phyloP scores from a whole-genome alignment of 352 stramenopile species.

The Phytopythium boreale region DNA sequence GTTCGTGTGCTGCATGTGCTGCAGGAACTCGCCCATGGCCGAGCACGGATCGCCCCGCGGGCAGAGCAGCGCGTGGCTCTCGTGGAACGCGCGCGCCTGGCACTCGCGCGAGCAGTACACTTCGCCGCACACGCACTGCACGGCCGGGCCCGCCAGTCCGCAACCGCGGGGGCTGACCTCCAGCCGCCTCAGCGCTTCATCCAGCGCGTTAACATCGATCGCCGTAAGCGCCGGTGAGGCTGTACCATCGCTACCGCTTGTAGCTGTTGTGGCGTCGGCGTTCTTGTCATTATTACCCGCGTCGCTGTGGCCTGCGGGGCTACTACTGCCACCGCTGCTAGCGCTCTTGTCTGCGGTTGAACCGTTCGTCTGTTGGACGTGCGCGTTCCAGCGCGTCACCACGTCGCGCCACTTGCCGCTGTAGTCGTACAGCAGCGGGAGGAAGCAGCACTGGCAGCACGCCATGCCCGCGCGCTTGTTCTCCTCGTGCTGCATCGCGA shows the following conservation, averaged over 20 bases:
- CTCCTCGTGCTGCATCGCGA: constrained; percentile 69
- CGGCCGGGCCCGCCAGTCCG: constrained; percentile 33
- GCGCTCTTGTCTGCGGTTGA: too few relatives aligned
- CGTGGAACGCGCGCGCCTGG: constrained; percentile 55
- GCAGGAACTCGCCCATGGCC: constrained; percentile 59
- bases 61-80: constrained; percentile 81
- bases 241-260: background rate
- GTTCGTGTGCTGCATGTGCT: constrained; percentile 84
- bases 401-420: constrained; percentile 45
- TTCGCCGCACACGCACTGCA: constrained; percentile 65
- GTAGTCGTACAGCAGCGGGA: constrained; percentile 55
- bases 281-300: background rate
- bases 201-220: constrained; percentile 31
- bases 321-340: too few relatives aligned
- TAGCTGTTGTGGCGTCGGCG: background rate
- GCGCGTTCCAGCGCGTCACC: constrained; percentile 14
- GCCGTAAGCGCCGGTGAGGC: background rate
- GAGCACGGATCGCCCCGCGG: constrained; percentile 53
- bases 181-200: constrained; percentile 37
- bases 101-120: constrained; percentile 85
- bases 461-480: constrained; percentile 34
- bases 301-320: too few relatives aligned
- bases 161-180: constrained; percentile 45
- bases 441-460: constrained; percentile 74
- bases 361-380: background rate